Evolutionary conservation across 306 rosid species (phyloP).

Genomic region (Purshia tridentata): DNA sequence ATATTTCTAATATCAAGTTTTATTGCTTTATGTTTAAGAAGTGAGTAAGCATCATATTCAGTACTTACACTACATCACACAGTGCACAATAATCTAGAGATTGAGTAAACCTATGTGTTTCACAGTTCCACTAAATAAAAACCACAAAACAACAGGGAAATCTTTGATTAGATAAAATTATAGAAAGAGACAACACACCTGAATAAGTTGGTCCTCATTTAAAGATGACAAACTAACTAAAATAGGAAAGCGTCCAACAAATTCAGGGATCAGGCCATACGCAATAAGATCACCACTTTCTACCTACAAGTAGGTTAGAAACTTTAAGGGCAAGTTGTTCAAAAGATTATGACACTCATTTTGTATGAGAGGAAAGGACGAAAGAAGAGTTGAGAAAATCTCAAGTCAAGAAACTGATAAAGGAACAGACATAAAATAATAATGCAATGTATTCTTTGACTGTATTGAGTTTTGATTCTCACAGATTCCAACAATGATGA

Average conservation of each 20-base stretch:
- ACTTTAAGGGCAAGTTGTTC: slow-evolving; percentile 19
- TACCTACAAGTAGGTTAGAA: slow-evolving; percentile 47
- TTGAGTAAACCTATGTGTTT: background rate
- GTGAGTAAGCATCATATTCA: background rate
- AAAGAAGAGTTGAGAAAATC: background rate
- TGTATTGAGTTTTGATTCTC: slow-evolving; percentile 35
- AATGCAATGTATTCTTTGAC: slow-evolving; percentile 7
- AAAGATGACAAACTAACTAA: slow-evolving; percentile 65
- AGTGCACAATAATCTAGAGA: background rate
- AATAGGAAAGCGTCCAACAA: slow-evolving; percentile 69
- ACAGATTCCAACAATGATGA: slow-evolving; percentile 68
- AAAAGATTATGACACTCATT: background rate
- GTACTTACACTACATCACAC: background rate
- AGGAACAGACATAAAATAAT: background rate
- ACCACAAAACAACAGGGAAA: background rate
- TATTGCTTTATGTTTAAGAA: background rate
- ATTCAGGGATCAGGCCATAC: slow-evolving; percentile 73
- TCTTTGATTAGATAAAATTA: background rate
- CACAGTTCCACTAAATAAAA: background rate
- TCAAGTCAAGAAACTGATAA: slow-evolving; percentile 17
- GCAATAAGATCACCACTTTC: slow-evolving; percentile 69
- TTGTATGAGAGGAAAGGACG: background rate
- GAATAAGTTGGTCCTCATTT: slow-evolving; percentile 66
- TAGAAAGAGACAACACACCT: slow-evolving; percentile 30
- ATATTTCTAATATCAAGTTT: background rate